These are phyloP conservation scores for Fusarium sp. DNA, from an alignment of 2,329 filamentous ascomycete species.

Conservation along the genomic window DNA sequence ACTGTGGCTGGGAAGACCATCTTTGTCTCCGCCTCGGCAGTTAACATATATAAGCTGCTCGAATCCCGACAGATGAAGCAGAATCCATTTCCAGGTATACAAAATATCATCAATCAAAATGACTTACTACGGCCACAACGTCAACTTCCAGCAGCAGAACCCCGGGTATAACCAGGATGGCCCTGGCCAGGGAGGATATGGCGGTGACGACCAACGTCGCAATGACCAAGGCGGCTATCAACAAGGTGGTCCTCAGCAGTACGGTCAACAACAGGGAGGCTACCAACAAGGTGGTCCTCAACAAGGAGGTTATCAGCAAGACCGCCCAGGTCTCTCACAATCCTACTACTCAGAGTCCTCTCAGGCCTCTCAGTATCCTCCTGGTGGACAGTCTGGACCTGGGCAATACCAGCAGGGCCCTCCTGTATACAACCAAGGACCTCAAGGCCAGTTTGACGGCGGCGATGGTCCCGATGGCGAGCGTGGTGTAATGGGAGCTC, in stretches of 20 bases:
- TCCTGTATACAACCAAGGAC: neutral
- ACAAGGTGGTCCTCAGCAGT: neutral
- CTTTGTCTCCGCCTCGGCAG: neutral
- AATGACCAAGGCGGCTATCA: constrained; percentile 9
- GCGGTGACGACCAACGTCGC: constrained; percentile 10
- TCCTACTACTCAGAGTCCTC: constrained; percentile 18
- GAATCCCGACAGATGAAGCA: neutral
- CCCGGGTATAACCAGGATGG: neutral
- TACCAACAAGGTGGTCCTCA: neutral
- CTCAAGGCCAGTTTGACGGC: neutral
- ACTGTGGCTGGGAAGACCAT: constrained; percentile 7
- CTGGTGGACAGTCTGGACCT: neutral
- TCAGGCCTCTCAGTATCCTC: constrained; percentile 9
- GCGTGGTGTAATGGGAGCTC: constrained; percentile 52
- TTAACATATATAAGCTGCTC: constrained; percentile 5
- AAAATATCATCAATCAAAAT: neutral
- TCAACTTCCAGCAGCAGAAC: constrained; percentile 16
- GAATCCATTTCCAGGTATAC: neutral
- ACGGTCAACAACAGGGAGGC: constrained; percentile 1
- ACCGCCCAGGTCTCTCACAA: constrained; percentile 5
- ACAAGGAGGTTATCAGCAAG: constrained; percentile 7
- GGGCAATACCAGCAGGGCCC: constrained; percentile 1
- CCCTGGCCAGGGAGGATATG: constrained; percentile 3
- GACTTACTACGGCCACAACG: constrained; percentile 23
- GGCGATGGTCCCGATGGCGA: constrained; percentile 48